A percentile compares a stretch with the other conserved stretches of the same genome.
These are phyloP conservation scores for Aureobasidium melanogenum DNA, from an alignment of 2,329 filamentous ascomycete species.

Conservation along the genomic window DNA sequence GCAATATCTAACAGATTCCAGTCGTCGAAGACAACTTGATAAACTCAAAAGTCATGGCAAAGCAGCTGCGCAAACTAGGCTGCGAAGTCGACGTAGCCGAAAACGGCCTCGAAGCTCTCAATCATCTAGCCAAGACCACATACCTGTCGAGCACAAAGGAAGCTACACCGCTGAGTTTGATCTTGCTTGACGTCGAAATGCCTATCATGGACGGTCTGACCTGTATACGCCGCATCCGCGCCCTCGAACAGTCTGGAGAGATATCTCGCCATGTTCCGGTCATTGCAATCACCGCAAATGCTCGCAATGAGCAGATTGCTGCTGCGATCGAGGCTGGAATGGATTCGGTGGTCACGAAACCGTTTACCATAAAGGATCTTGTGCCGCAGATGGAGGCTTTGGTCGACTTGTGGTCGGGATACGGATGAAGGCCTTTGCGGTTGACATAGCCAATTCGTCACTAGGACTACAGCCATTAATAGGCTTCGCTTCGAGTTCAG, in stretches of 20 bases:
- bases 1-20: background rate
- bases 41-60: conserved; percentile 33
- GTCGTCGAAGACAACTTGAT: conserved; percentile 32
- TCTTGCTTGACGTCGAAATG: conserved; percentile 78
- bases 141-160: background rate
- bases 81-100: conserved; percentile 29
- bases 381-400: conserved; percentile 26
- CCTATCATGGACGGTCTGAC: conserved; percentile 74
- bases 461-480: background rate
- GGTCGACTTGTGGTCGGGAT: conserved; percentile 16
- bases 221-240: conserved; percentile 61
- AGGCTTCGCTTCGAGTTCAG: background rate
- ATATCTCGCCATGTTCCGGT: conserved; percentile 60
- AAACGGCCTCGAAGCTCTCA: conserved; percentile 30
- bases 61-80: conserved; percentile 29
- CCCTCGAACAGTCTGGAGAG: conserved; percentile 53
- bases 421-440: background rate
- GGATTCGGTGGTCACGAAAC: conserved; percentile 28
- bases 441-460: background rate
- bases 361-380: conserved; percentile 26
- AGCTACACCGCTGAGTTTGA: conserved; percentile 32
- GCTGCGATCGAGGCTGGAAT: conserved; percentile 65
- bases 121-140: conserved; percentile 22
- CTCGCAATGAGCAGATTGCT: conserved; percentile 62
- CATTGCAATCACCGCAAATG: conserved; percentile 71